These are phyloP conservation scores for Purpureocillium lavendulum DNA, from an alignment of 2,329 filamentous ascomycete genomes.

Conservation along the genomic window DNA sequence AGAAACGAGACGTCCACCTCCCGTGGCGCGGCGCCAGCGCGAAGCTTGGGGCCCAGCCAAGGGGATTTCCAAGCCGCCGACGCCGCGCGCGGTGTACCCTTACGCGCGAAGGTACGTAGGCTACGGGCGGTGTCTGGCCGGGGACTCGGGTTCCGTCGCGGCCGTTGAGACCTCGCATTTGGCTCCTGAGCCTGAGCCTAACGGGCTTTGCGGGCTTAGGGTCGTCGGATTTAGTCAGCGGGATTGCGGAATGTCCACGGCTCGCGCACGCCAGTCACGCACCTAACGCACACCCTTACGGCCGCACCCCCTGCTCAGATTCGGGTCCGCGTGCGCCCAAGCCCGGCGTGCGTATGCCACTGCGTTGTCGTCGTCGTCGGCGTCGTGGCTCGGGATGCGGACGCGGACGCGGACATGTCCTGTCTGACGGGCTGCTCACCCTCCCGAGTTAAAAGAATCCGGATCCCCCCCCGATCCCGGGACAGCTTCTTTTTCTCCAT, in stretches of 20 bases:
- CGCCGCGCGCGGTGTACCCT: slow-evolving; percentile 2
- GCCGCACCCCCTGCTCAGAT: not conserved
- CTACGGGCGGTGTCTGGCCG: not conserved
- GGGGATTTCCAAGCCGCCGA: not conserved
- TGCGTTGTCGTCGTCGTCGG: slow-evolving; percentile 7
- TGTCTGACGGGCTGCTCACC: not conserved
- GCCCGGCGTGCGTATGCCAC: slow-evolving; percentile 16
- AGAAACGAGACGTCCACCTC: slow-evolving; percentile 1
- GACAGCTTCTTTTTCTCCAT: not conserved
- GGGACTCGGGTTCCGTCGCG: too few species aligned
- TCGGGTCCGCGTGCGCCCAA: slow-evolving; percentile 24
- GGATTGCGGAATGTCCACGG: slow-evolving; percentile 7
- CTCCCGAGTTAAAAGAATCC: slow-evolving; percentile 14
- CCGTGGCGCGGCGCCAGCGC: slow-evolving; percentile 1
- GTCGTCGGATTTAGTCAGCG: slow-evolving; percentile 13
- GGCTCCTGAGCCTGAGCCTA: too few species aligned
- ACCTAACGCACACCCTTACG: slow-evolving; percentile 1
- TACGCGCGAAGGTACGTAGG: slow-evolving; percentile 5
- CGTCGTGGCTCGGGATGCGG: slow-evolving; percentile 1
- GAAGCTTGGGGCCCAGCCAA: not conserved
- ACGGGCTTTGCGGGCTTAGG: too few species aligned
- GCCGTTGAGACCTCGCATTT: too few species aligned
- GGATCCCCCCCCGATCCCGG: slow-evolving; percentile 8
- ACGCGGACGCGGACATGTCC: not conserved
- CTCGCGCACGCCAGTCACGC: not conserved